Base-by-base conservation (phyloP, 192 early-diverging fungal genomes). In the Backusella circina region DNA sequence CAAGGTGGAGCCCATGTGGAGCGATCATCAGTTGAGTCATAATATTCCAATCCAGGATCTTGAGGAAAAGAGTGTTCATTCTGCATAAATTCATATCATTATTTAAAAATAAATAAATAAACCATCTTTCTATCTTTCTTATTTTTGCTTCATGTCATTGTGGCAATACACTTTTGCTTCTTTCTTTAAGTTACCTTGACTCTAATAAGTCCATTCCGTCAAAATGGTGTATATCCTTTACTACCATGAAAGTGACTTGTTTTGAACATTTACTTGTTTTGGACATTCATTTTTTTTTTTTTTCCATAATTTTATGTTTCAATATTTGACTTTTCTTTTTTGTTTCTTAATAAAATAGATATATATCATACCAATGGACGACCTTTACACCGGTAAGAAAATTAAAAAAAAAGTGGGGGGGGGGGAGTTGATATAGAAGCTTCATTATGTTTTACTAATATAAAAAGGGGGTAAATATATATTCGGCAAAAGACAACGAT, bases 1-100 rank as follows among this genome's bases (percentile, higher is more conserved):
- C 2, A 76, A 77, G 18, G 81, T 84, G 28, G 54, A 78, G 26
- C 89, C 89, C 13, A 85, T 90, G 61, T 90, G 89, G 89, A 82
- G 85, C 8, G 87, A 88, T n/a, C 66, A 75, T 10, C 89, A 90
- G 47, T 74, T 90, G 31, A 51, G 64, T 16, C 18, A 67, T 33
- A 67, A 67, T 21, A 67, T 67, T n/a, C 33, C 35, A 12, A 67
- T 67, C 8, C 32, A 67, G 13, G 66, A 67, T 23, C 0, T 10
- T 67, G 32, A 67, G 33, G 35, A 67, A 36, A 67, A 67, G 33
- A 67, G 6, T 1, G 51, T 9, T 26, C 51, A 57, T 57, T 57
- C 51, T 57, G 23, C 23, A 23, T 57, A 57, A 57, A 47, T 47
- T 47, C 15, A 16, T 18, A 6, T 47, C 15, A 47, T n/a, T 47